phyloP scores from a whole-genome alignment of 495 filamentous ascomycete species.

The Xylaria grammica region DNA sequence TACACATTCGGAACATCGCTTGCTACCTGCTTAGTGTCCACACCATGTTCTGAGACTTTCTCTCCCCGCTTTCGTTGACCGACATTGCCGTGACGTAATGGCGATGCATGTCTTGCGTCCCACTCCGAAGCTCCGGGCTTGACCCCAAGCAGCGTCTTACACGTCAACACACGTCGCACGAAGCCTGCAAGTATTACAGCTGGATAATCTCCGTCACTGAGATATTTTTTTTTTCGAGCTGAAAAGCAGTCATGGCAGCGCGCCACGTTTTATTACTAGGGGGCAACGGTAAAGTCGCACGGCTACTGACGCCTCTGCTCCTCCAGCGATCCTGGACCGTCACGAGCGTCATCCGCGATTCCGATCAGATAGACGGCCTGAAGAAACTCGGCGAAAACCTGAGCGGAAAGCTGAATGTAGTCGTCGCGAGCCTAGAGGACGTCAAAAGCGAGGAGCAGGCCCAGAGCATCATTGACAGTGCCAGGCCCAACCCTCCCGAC shows the following conservation, averaged over 20 bases:
- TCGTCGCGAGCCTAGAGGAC: slow-evolving; percentile 69
- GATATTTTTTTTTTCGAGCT: background rate
- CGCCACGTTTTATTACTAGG: slow-evolving; percentile 74
- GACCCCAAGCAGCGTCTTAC: background rate
- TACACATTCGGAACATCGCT: too few species aligned
- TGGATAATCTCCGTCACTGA: background rate
- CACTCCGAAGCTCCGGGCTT: slow-evolving; percentile 9
- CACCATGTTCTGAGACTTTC: background rate
- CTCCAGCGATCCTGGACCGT: slow-evolving; percentile 74
- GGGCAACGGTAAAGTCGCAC: slow-evolving; percentile 80
- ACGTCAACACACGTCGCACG: background rate
- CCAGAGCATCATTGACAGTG: slow-evolving; percentile 62
- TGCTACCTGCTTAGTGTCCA: too few species aligned
- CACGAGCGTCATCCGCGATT: slow-evolving; percentile 76
- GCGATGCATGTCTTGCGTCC: background rate
- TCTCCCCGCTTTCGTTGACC: slow-evolving; percentile 8
- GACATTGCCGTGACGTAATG: slow-evolving; percentile 12
- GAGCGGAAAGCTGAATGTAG: slow-evolving; percentile 58
- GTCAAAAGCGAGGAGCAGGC: slow-evolving; percentile 68
- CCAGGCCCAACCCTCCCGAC: slow-evolving; percentile 69
- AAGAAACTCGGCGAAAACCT: slow-evolving; percentile 60
- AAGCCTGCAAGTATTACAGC: background rate
- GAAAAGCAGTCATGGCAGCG: slow-evolving; percentile 1
- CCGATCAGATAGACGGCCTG: slow-evolving; percentile 68
- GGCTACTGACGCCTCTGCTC: slow-evolving; percentile 77